Evolutionary conservation across 805 yeast species (phyloP), one percentile per base, ranked within the genome.

Genomic region (Ogataea haglerorum): DNA sequence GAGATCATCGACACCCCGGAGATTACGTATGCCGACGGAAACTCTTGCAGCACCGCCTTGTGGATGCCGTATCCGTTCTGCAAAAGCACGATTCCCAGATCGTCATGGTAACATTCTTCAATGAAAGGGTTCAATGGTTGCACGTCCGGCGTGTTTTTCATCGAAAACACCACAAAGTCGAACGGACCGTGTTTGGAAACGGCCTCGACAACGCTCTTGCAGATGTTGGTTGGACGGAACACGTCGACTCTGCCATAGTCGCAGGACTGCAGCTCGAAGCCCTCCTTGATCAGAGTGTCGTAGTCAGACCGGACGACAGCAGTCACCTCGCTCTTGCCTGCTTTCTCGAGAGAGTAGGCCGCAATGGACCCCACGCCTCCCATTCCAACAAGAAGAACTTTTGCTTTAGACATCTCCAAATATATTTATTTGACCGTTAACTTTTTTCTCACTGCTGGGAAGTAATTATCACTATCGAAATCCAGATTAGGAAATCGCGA

Each of bases 361-460:
- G 83, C 80, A 24, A 87, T 75, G 13, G 87, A 73, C 26, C 96
- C 96, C 9, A 87, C 93, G 27, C 95, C 95, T 12, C 95, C 96
- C 30, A 87, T 74, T 9, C 95, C 95, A 28, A 86, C 73, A 9
- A 86, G 65, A 10, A 86, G 66, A 13, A 81, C 78, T 37, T 68
- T 67, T 19, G 60, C 5, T 34, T 52, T 57, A 13, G 39, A 10
- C 40, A 32, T 42, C 6, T 10, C 23, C 25, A 21, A 27, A 17
- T 15, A 30, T 18, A 36, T 16, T 14, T 6, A 12, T 16, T 14
- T 6, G 4, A 13, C 6, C 14, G 9, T 7, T 22, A 32, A 34
- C 21, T 24, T 34, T 34, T 23, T 34, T 15, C 5, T 6, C 31
- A 6, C 31, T 12, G 31, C 12, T 13, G 7, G 3, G n/a, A 15